A percentile compares a stretch with the other conserved stretches of the same genome.
These are phyloP conservation scores for Jatropha multifida DNA, from an alignment of 441 rosid species.

Conservation along the genomic window DNA sequence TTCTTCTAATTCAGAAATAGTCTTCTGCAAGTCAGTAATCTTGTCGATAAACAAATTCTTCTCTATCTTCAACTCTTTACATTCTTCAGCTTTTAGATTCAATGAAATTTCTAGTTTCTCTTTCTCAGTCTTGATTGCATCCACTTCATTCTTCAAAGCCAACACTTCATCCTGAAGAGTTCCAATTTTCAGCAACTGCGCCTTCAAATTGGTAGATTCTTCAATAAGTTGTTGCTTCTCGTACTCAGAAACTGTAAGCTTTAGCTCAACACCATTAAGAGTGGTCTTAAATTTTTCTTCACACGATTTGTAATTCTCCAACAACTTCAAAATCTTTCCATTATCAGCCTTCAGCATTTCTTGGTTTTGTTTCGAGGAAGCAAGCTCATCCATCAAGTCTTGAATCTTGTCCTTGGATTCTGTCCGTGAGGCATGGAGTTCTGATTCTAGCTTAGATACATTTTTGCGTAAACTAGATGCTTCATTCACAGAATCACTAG, in stretches of 20 bases:
- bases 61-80: slow-evolving; percentile 41
- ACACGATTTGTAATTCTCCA: slow-evolving; percentile 38
- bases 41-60: slow-evolving; percentile 33
- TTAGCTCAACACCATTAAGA: slow-evolving; percentile 45
- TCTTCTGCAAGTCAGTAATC: slow-evolving; percentile 36
- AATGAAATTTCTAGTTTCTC: slow-evolving; percentile 40
- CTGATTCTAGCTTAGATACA: slow-evolving; percentile 29
- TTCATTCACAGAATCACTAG: not conserved
- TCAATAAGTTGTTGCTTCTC: slow-evolving; percentile 46
- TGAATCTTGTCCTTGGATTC: slow-evolving; percentile 32
- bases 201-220: slow-evolving; percentile 38
- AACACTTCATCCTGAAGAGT: slow-evolving; percentile 36
- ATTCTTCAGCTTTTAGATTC: slow-evolving; percentile 32
- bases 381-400: slow-evolving; percentile 39
- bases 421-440: slow-evolving; percentile 24
- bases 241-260: slow-evolving; percentile 57
- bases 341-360: slow-evolving; percentile 38
- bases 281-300: slow-evolving; percentile 48
- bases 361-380: slow-evolving; percentile 38
- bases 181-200: slow-evolving; percentile 33
- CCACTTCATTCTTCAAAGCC: slow-evolving; percentile 35
- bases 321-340: slow-evolving; percentile 30
- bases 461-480: too few species aligned
- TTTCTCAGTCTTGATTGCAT: slow-evolving; percentile 32
- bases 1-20: slow-evolving; percentile 41